phyloP scores from a whole-genome alignment of 169 alveolate species.

The Plasmodium vivax region DNA sequence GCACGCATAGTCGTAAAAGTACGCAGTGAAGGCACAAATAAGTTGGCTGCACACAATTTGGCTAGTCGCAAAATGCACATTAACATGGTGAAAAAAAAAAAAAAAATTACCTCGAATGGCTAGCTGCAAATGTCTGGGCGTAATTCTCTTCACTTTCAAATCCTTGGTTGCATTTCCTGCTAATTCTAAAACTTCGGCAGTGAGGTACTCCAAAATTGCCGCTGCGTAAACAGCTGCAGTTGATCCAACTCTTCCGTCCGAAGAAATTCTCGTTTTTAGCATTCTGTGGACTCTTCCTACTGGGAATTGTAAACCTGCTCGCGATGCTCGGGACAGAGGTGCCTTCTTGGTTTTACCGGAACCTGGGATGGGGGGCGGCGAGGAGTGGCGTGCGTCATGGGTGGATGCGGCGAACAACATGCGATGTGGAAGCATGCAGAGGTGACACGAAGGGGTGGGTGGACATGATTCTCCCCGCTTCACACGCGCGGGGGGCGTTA shows the following conservation, averaged over 20 bases:
- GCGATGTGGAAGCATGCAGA: not conserved
- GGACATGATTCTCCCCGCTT: not conserved
- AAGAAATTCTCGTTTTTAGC: slow-evolving; percentile 96
- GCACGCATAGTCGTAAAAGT: not conserved
- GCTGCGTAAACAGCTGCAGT: slow-evolving; percentile 99
- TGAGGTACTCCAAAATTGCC: slow-evolving; percentile 98
- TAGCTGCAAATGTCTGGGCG: slow-evolving; percentile 97
- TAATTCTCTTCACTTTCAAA: slow-evolving; percentile 95
- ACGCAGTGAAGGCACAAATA: not conserved
- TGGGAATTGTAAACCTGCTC: slow-evolving; percentile 99
- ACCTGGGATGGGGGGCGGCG: slow-evolving; percentile 88
- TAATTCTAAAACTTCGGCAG: slow-evolving; percentile 99
- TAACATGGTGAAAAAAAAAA: not conserved
- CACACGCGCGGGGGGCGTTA: not conserved
- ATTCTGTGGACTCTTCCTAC: slow-evolving; percentile 99
- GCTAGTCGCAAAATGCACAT: not conserved
- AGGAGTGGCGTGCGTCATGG: slow-evolving; percentile 36
- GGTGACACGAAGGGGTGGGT: not conserved
- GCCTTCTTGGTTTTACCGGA: slow-evolving; percentile 97
- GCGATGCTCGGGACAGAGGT: slow-evolving; percentile 98
- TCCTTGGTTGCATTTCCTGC: slow-evolving; percentile 99
- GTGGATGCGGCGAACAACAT: not conserved
- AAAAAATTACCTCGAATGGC: slow-evolving; percentile 87
- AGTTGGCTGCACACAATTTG: not conserved
- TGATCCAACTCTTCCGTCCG: slow-evolving; percentile 99